Evolutionary conservation across 1,284 basidiomycete species (phyloP).

Genomic region (Cutaneotrichosporon cavernicola): DNA sequence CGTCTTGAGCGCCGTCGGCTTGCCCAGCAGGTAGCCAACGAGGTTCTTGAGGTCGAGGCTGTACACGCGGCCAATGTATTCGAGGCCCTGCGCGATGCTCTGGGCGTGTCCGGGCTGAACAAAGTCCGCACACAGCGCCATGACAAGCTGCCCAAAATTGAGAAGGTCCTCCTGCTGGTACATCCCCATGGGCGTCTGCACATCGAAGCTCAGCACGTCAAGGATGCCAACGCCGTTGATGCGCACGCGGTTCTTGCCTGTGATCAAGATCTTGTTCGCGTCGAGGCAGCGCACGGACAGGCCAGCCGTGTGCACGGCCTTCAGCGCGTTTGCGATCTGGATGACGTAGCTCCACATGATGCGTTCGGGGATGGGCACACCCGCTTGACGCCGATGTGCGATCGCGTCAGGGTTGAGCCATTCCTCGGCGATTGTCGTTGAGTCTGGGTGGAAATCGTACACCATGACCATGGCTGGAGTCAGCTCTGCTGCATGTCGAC

Average conservation of each 20-base stretch:
- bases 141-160: constrained; percentile 80
- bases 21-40: constrained; percentile 73
- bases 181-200: constrained; percentile 61
- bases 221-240: constrained; percentile 78
- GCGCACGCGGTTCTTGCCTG: constrained; percentile 82
- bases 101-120: constrained; percentile 38
- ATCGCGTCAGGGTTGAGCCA: constrained; percentile 56
- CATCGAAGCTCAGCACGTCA: constrained; percentile 77
- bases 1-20: constrained; percentile 64
- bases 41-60: constrained; percentile 78
- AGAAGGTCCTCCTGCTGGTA: constrained; percentile 78
- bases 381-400: constrained; percentile 30
- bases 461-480: constrained; percentile 80
- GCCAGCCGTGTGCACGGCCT: constrained; percentile 76
- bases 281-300: constrained; percentile 82
- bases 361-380: constrained; percentile 66
- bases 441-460: constrained; percentile 85
- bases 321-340: constrained; percentile 85
- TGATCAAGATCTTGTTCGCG: constrained; percentile 81
- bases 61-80: constrained; percentile 71
- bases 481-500: background rate
- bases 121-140: constrained; percentile 63
- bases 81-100: constrained; percentile 69
- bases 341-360: constrained; percentile 91
- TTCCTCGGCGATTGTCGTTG: constrained; percentile 76